Evolutionary conservation across 192 early-diverging fungal genomes (phyloP).

Genomic region (Rhizophagus sp.): DNA sequence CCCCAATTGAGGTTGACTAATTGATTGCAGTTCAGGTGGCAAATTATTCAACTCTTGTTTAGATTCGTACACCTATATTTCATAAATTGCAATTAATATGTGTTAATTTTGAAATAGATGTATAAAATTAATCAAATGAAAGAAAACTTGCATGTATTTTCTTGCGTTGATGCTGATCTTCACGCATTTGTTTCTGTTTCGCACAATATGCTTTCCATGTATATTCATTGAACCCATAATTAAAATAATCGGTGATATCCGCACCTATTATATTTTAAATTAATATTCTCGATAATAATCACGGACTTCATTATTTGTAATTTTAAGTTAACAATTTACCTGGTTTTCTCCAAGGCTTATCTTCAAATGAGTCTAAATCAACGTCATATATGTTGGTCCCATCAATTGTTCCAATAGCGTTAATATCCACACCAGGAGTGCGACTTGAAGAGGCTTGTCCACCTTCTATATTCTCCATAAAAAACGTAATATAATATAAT

Average conservation of each 20-base stretch:
- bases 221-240: conserved; percentile 98
- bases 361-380: conserved; percentile 89
- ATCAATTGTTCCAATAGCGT: conserved; percentile 76
- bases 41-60: conserved; percentile 23
- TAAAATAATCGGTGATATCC: conserved; percentile 99
- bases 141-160: conserved; percentile 41
- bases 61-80: conserved; percentile 21
- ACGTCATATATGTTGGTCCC: conserved; percentile 84
- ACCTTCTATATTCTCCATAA: conserved; percentile 38
- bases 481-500: background rate
- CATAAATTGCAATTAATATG: background rate
- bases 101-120: background rate
- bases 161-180: conserved; percentile 62
- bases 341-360: conserved; percentile 95
- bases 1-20: background rate
- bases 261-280: conserved; percentile 58
- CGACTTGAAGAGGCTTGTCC: conserved; percentile 37
- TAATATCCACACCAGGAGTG: conserved; percentile 55
- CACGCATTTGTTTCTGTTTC: conserved; percentile 89
- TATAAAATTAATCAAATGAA: background rate
- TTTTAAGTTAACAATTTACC: conserved; percentile 35
- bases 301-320: no score
- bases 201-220: conserved; percentile 92
- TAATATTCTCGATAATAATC: background rate
- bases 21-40: conserved; percentile 20